These are phyloP conservation scores for Coleophoma crateriformis DNA, from an alignment of 2,329 filamentous ascomycete species.

Conservation along the genomic window DNA sequence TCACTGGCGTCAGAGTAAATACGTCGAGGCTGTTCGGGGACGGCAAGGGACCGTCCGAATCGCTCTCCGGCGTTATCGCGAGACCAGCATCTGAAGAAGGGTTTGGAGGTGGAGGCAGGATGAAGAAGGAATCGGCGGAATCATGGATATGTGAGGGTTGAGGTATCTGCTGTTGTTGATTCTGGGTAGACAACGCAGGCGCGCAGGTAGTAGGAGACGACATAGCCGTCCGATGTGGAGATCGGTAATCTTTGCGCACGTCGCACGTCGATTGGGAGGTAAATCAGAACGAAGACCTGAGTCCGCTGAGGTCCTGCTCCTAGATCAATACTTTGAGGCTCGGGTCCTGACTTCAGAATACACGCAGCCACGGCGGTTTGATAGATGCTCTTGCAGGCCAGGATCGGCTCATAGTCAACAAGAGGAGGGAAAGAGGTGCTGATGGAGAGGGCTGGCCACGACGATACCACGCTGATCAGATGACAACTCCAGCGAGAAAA, in stretches of 20 bases:
- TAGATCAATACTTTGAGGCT: background rate
- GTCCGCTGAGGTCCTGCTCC: background rate
- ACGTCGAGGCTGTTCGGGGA: constrained; percentile 53
- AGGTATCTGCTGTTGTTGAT: background rate
- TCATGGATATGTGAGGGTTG: constrained; percentile 23
- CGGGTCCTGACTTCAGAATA: background rate
- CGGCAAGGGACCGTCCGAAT: constrained; percentile 22
- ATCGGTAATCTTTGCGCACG: background rate
- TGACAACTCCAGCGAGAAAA: too few species aligned
- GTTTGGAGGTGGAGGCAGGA: constrained; percentile 23
- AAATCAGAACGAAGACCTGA: background rate
- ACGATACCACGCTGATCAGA: too few species aligned
- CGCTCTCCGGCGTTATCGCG: constrained; percentile 12
- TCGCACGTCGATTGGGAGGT: background rate
- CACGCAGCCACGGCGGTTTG: background rate
- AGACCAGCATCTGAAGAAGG: constrained; percentile 24
- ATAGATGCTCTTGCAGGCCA: background rate
- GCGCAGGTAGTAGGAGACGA: background rate
- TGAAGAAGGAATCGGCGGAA: constrained; percentile 18
- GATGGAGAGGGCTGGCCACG: background rate
- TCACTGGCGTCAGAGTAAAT: constrained; percentile 64
- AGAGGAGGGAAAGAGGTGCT: background rate
- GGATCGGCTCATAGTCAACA: background rate
- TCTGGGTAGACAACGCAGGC: background rate
- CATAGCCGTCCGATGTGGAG: background rate